Conservation (phyloP, 2,329 filamentous ascomycete genomes). For the Fusarium sacchari region DNA sequence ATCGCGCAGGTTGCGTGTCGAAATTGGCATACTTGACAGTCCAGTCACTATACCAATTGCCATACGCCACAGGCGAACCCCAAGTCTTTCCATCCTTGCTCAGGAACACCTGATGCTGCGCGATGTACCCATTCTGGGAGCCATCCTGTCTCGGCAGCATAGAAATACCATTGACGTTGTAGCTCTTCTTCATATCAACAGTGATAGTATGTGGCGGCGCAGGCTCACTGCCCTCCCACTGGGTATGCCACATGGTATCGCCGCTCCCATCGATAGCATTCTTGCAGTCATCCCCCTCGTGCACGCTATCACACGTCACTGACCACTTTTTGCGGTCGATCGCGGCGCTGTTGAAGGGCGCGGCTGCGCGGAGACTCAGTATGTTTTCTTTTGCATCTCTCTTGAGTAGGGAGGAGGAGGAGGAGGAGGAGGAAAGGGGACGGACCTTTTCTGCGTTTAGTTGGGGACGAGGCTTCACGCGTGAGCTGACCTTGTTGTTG, state of each 20-base stretch:
- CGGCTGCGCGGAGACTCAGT: constrained; percentile 23
- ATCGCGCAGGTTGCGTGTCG: constrained; percentile 17
- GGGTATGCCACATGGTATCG: constrained; percentile 16
- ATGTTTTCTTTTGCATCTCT: not conserved
- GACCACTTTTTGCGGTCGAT: constrained; percentile 21
- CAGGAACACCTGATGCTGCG: constrained; percentile 4
- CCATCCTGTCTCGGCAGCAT: constrained; percentile 28
- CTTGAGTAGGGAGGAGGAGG: not conserved
- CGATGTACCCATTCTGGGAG: constrained; percentile 10
- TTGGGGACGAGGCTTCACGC: constrained; percentile 2
- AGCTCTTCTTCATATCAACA: constrained; percentile 22
- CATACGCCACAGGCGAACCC: constrained; percentile 20
- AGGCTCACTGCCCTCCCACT: constrained; percentile 9
- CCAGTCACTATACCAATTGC: constrained; percentile 23
- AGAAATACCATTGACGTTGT: constrained; percentile 22
- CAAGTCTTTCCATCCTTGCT: constrained; percentile 20
- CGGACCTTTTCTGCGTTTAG: constrained; percentile 1
- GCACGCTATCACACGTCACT: constrained; percentile 18
- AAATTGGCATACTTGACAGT: constrained; percentile 30
- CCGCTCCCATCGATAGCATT: constrained; percentile 13
- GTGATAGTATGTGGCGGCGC: constrained; percentile 25
- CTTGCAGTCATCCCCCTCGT: constrained; percentile 10
- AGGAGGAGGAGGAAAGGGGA: not conserved
- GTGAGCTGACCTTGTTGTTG: not conserved
- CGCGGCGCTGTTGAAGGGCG: not conserved